Evolutionary conservation across 176 grass and related monocot species (phyloP).

Genomic region (Carex parvula): DNA sequence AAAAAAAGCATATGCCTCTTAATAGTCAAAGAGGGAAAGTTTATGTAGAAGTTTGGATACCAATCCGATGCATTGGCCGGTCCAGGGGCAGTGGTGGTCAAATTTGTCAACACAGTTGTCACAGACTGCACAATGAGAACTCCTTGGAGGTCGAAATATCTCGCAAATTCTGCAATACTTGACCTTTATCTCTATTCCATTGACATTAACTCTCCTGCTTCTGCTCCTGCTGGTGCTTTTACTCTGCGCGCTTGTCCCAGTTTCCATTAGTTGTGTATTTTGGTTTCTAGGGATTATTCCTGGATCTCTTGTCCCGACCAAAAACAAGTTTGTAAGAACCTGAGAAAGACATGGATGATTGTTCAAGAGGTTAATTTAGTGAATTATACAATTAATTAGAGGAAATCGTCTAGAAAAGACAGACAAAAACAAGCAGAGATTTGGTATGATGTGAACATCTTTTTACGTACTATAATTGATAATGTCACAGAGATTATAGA

Average conservation of each 20-base stretch:
- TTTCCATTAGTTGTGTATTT: neutral
- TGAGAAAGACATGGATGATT: neutral
- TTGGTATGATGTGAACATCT: neutral
- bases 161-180: constrained; percentile 51
- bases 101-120: constrained; percentile 71
- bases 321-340: constrained; percentile 39
- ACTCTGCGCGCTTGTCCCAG: neutral
- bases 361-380: neutral
- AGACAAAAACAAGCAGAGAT: neutral
- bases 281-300: constrained; percentile 53
- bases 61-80: constrained; percentile 58
- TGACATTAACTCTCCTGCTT: constrained; percentile 25
- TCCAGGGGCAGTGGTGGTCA: constrained; percentile 67
- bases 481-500: constrained; percentile 31
- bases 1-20: too few species aligned
- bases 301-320: constrained; percentile 47
- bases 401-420: neutral
- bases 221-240: constrained; percentile 12
- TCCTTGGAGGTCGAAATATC: constrained; percentile 44
- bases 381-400: neutral
- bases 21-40: too few species aligned
- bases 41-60: constrained; percentile 25
- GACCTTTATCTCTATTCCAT: constrained; percentile 30
- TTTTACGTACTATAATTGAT: constrained; percentile 32
- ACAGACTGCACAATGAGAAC: constrained; percentile 53